Evolutionary conservation across 2,329 filamentous ascomycete species (phyloP), one percentile per base, ranked within the genome.

Genomic region (Colletotrichum liriopes): DNA sequence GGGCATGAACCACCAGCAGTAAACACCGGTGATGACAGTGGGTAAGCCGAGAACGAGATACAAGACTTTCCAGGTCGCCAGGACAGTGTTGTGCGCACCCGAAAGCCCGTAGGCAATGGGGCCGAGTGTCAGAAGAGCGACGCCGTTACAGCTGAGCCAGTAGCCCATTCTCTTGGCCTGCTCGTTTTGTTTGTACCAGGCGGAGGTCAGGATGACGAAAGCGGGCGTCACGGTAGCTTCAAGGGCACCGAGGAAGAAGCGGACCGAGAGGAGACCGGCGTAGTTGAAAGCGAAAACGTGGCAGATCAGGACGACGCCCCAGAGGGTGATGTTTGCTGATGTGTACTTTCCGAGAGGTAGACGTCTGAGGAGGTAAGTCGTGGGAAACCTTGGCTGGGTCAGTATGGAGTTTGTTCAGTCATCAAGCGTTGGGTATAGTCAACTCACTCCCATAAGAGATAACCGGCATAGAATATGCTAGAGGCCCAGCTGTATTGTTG

Each of bases 1-100:
- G 0, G 90, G 87, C 4, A 93, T 68, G 37, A 60, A 76, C 72
- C 49, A 76, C 74, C 66, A 77, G 67, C 66, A 77, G 61, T 66
- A 37, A 68, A 61, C 61, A 58, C 60, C 49, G 29, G 75, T 61
- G 65, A 73, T 71, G 73, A 78, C 35, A 45, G 79, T 77, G 1
- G 79, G 77, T 9, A 78, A 29, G 20, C 79, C 78, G 4, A 80
- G 75, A 11, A 81, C 74, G 23, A 80, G 77, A 70, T 77, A 81
- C 29, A 77, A 62, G 1, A 76, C 66, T 68, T 75, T 76, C 76
- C 75, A 77, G 2, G 74, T 73, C 35, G 59, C 72, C 37, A 76
- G 56, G 29, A 55, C 41, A 32, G 72, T 65, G 60, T 71, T 45
- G 9, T 35, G 51, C 1, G 65, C 71, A 16, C 72, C 74, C 7